Conservation (phyloP, 177 flowering plant species). For the Vitis hybrid region DNA sequence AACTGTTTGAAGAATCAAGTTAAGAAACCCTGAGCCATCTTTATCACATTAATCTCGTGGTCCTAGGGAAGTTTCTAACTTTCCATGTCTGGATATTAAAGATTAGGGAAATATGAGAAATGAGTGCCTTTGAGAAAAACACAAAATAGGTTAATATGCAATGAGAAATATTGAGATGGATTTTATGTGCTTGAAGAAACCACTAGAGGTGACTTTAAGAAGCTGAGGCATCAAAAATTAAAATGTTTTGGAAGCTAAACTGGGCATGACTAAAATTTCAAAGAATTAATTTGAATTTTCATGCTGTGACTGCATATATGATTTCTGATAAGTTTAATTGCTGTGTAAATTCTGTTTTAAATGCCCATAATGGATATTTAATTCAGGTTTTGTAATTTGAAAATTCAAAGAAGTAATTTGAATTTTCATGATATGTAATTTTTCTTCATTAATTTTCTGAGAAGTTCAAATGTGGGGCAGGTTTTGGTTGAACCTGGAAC, state of each 20-base stretch:
- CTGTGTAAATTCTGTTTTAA: too few species aligned
- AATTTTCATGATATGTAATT: background rate
- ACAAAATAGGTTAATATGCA: background rate
- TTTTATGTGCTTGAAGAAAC: background rate
- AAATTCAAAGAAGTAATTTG: background rate
- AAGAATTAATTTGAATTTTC: too few species aligned
- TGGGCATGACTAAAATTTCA: too few species aligned
- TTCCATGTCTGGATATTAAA: background rate
- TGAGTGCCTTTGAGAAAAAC: background rate
- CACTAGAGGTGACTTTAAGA: background rate
- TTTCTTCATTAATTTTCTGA: background rate
- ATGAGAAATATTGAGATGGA: background rate
- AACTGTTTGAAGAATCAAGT: background rate
- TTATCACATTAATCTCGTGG: background rate
- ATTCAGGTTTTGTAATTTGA: background rate
- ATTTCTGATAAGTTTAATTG: too few species aligned
- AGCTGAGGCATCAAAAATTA: background rate
- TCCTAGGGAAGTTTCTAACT: background rate
- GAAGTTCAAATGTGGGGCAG: slow-evolving; percentile 35
- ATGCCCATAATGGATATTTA: background rate
- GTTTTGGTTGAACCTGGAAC: slow-evolving; percentile 98
- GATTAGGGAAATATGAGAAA: background rate
- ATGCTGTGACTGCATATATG: too few species aligned
- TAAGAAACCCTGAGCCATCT: background rate
- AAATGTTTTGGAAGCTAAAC: background rate